Evolutionary conservation across 768 basidiomycete species (phyloP), one percentile per base, ranked within the genome.

Genomic region (Leccinum olivaceopallidum): DNA sequence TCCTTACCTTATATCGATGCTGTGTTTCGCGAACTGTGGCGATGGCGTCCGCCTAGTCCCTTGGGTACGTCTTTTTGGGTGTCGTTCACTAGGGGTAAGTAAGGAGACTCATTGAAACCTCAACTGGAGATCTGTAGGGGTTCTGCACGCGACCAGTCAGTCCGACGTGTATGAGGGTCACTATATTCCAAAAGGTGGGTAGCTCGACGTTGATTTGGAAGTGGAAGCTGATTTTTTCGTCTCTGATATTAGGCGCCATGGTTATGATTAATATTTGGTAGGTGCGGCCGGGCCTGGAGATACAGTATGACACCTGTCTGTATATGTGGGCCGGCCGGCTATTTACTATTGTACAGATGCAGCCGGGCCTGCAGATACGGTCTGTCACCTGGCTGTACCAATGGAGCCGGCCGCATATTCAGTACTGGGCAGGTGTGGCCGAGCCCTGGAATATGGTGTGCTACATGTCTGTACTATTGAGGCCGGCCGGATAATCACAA

Each of bases 1-100:
- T 62, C 53, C 14, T 63, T 75, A 36, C 69, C 73, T 6, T 74
- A 71, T 56, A 34, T 72, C 4, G 63, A 71, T 6, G 69, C 70
- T 0, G 30, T 73, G 18, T 55, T 68, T 24, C 69, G 65, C 34
- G 73, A 74, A 52, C 16, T 68, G 6, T 20, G 67, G 47, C 63
- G 72, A 56, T 73, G 67, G 73, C 60, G 53, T 14, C 60, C 64
- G 0, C 26, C 58, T 26, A 54, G n/a, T 42, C 66, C 61, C 13
- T 48, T 65, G 47, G 59, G 65, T 63, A 26, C 6, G 55, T 60
- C 12, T 12, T n/a, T 34, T 39, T 37, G 10, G 39, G 10, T 22
- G 14, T 14, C 34, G 18, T n/a, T 50, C 14, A 24, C 24, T 24
- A 24, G 24, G 24, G 24, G 24, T 24, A 24, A 24, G 16, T 24